Evolutionary conservation across 768 basidiomycete genomes (phyloP), one percentile per base, ranked within the genome.

Genomic region (Pholiota microspora): DNA sequence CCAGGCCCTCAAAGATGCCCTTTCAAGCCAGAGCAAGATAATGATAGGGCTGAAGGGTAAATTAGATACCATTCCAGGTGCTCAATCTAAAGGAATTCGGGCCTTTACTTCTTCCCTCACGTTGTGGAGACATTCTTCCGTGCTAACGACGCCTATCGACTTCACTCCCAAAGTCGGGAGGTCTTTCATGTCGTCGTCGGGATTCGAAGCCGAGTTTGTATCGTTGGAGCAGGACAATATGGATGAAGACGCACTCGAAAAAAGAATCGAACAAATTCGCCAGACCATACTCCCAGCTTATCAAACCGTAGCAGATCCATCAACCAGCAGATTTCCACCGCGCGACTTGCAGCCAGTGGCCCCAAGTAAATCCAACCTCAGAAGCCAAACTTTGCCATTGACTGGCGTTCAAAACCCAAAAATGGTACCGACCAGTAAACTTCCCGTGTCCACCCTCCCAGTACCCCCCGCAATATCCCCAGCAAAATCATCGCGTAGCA

Each of bases 181-280:
- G 9, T 56, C 53, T 1, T 56, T 68, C 9, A 55, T 70, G 21
- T 40, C 53, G 27, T 59, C 64, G 5, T 50, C 69, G 6, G 59
- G 59, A 1, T 45, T 68, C 4, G 16, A 58, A 8, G 9, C n/a
- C 2, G 54, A 57, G 18, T 60, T 50, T 28, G 46, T 23, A 9
- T 5, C 18, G n/a, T 44, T 60, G 2, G 49, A 36, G 18, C 3
- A 13, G 7, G 44, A 48, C 15, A 51, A 27, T 24, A 28, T 15
- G 6, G 35, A 53, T 15, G 55, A 63, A 6, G 53, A 60, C 18
- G 31, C 48, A 0, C 25, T 72, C 0, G 67, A 69, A 35, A 49
- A 52, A 2, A 65, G 61, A 4, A 69, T 73, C 12, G 64, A 65
- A 16, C 51, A 66, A 18, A 69, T 73, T 5, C 67, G 72, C 15